Percentiles rank a stretch among this genome's conserved stretches.
Evolutionary conservation across 164 flowering plant genomes (phyloP).

Genomic region (Tetracentron sinense): DNA sequence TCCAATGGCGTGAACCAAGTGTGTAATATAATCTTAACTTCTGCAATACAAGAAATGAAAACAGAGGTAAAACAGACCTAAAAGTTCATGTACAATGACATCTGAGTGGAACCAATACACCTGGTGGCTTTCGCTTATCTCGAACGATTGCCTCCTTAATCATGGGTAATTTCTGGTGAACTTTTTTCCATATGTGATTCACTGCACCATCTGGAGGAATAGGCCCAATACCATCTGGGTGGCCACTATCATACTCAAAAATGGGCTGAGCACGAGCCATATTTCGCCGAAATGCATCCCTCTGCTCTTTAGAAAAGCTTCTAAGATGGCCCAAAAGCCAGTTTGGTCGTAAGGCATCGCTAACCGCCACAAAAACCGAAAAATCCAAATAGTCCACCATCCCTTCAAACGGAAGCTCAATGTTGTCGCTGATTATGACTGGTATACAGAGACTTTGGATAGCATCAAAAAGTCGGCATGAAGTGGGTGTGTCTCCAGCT

Average conservation of each 20-base stretch:
- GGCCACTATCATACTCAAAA: conserved; percentile 71
- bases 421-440: conserved; percentile 80
- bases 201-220: conserved; percentile 75
- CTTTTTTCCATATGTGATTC: conserved; percentile 84
- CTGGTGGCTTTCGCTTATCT: conserved; percentile 69
- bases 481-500: conserved; percentile 96
- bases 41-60: neutral
- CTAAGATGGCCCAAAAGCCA: conserved; percentile 68
- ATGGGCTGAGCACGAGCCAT: conserved; percentile 68
- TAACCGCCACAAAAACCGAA: conserved; percentile 71
- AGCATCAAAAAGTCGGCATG: conserved; percentile 95
- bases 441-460: conserved; percentile 92
- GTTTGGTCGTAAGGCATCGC: conserved; percentile 64
- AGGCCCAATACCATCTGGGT: conserved; percentile 79
- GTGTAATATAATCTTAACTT: too few species aligned
- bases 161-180: conserved; percentile 73
- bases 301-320: conserved; percentile 49
- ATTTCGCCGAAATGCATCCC: conserved; percentile 44
- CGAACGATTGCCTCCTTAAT: conserved; percentile 75
- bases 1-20: too few species aligned
- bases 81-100: conserved; percentile 67
- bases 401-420: conserved; percentile 96
- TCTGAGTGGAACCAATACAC: conserved; percentile 65
- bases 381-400: conserved; percentile 73
- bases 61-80: neutral